Evolutionary conservation across 257 asterid species (phyloP), one percentile per base, ranked within the genome.

Genomic region (Fraxinus anomala): DNA sequence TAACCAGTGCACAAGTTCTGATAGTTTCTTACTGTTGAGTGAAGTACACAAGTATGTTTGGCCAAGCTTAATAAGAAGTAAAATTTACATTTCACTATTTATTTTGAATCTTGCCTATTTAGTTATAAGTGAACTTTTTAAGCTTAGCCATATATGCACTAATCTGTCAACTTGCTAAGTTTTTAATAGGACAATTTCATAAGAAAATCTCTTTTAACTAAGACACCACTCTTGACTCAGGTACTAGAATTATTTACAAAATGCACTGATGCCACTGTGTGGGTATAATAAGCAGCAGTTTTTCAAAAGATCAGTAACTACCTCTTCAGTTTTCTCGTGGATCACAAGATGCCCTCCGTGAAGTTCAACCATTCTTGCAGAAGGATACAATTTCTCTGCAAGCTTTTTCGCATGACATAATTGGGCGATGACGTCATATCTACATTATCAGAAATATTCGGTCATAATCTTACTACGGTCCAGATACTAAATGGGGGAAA

Each of bases 241-340:
- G 65, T 54, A 54, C 23, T 54, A 1, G 65, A n/a, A 61, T n/a
- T 61, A 61, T 61, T 61, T 23, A 61, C 9, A 5, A 61, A 23
- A 61, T n/a, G 68, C 19, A 16, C 31, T n/a, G 31, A n/a, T 59
- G 67, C 67, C 68, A 61, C 33, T 9, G 33, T 9, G 33, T 2
- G 31, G 31, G 24, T 9, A 24, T 63, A 2, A 63, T 24, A 63
- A 63, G 68, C 14, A 61, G 23, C 30, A 61, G 68, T 61, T 61
- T 23, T 61, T 59, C 30, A 17, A 59, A 6, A 8, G 31, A 9
- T 61, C 5, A 7, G 13, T 19, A 9, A 61, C 26, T 88, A 96
- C 99, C 97, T 93, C 98, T 75, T 92, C 96, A 6, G 97, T 86
- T 87, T 97, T 89, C 90, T 96, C 99, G 77, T 91, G 97, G 88